Percentiles rank a stretch among this genome's conserved stretches.
Evolutionary conservation across 306 rosid genomes (phyloP).

Genomic region (Acacia confusa): DNA sequence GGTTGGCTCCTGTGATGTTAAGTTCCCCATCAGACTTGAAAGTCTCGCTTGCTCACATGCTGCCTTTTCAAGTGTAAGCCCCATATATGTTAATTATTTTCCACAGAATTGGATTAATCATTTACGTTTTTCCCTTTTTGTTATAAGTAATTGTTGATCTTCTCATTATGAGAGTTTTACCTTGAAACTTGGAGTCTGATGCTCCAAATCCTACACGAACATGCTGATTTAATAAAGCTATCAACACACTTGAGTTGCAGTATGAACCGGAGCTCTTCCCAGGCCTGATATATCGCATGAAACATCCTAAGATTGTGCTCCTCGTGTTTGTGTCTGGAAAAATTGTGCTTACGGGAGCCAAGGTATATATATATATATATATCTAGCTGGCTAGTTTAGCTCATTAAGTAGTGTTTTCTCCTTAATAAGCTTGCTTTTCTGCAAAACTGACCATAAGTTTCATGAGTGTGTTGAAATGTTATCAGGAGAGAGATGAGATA

Average conservation of each 20-base stretch:
- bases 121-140: neutral
- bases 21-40: slow-evolving; percentile 70
- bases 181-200: neutral
- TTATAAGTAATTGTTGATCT: no score
- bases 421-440: neutral
- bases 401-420: neutral
- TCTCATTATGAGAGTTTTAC: no score
- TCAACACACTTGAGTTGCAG: slow-evolving; percentile 23
- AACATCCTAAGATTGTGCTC: slow-evolving; percentile 66
- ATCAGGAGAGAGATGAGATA: slow-evolving; percentile 58
- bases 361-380: no score
- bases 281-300: slow-evolving; percentile 68
- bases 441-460: neutral
- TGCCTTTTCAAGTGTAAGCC: neutral
- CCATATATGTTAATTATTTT: neutral
- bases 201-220: no score
- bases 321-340: slow-evolving; percentile 67
- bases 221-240: neutral
- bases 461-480: neutral
- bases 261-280: slow-evolving; percentile 80
- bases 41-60: slow-evolving; percentile 56
- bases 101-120: neutral
- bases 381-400: neutral
- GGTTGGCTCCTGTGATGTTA: slow-evolving; percentile 71
- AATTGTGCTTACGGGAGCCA: slow-evolving; percentile 68